Evolutionary conservation across 495 filamentous ascomycete genomes (phyloP).

Genomic region (Xylaria cubensis): DNA sequence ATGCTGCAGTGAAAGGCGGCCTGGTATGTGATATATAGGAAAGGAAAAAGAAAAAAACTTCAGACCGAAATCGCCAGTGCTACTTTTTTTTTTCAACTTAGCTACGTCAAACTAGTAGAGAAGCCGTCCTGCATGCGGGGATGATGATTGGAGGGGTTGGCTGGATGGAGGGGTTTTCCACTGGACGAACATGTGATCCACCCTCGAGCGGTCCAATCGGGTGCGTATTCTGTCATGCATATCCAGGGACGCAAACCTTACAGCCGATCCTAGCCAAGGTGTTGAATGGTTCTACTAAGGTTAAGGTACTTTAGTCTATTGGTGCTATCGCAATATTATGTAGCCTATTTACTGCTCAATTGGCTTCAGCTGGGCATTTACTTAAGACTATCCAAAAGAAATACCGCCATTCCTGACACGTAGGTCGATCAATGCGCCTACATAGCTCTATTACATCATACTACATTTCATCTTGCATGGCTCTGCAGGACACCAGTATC

Average conservation of each 20-base stretch:
- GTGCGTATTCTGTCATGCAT: background rate
- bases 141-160: slow-evolving; percentile 23
- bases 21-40: slow-evolving; percentile 14
- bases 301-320: background rate
- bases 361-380: slow-evolving; percentile 14
- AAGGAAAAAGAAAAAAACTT: slow-evolving; percentile 16
- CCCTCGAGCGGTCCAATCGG: slow-evolving; percentile 19
- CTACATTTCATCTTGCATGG: background rate
- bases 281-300: background rate
- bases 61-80: slow-evolving; percentile 19
- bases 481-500: slow-evolving; percentile 3
- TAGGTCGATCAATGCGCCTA: slow-evolving; percentile 5
- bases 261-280: slow-evolving; percentile 12
- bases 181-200: slow-evolving; percentile 15
- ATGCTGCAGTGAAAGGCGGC: background rate
- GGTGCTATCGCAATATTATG: background rate
- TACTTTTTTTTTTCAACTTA: slow-evolving; percentile 24
- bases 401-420: slow-evolving; percentile 18
- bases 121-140: slow-evolving; percentile 23
- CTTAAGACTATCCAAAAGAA: slow-evolving; percentile 4
- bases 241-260: slow-evolving; percentile 3
- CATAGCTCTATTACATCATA: slow-evolving; percentile 8
- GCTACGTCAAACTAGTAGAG: slow-evolving; percentile 26
- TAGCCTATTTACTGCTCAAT: background rate
- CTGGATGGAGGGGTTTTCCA: slow-evolving; percentile 23